Base-by-base conservation (phyloP, 306 rosid species). In the Dryas octopetala region DNA sequence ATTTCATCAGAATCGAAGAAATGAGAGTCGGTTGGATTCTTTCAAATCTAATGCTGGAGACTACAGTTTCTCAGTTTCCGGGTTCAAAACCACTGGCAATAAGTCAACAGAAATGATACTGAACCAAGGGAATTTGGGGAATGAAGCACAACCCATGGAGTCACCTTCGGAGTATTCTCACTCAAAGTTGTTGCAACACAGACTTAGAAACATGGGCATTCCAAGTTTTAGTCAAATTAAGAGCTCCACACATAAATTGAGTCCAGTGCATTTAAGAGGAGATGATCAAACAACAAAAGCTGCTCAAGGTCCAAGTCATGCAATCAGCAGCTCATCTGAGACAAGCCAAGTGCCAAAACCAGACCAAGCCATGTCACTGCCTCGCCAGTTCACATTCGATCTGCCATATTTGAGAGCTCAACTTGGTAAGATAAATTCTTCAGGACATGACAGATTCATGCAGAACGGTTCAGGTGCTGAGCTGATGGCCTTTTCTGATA, bases 331-430 rank as follows among this genome's bases (percentile, higher is more conserved):
- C 38, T 74, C 83, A 55, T 62, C 61, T 53, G 66, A 84, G 44
- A 58, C 70, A 5, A 50, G 40, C 50, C 57, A 74, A 54, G 61
- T 11, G 23, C 54, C 12, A 46, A 79, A 38, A 74, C 14, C 70
- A 57, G 65, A 80, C 69, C 83, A 74, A 76, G 45, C 9, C 44
- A 63, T 66, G 60, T 66, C 81, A 12, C 1, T n/a, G 43, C 48
- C 78, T 38, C 60, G 73, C n/a, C 75, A 64, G 70, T 86, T 81
- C 81, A 71, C 76, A 60, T 83, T 76, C 74, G 80, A 76, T 76
- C 80, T 76, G 49, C 85, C 88, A 69, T 80, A 76, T 79, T 73
- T 81, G 82, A 86, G 66, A 82, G 75, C 83, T 50, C 83, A 78
- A 38, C 81, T 86, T 72, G 79, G 74, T 78, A 81, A 77, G 68